Evolutionary conservation across 805 yeast genomes (phyloP).

Genomic region (Lachancea lanzarotensis): DNA sequence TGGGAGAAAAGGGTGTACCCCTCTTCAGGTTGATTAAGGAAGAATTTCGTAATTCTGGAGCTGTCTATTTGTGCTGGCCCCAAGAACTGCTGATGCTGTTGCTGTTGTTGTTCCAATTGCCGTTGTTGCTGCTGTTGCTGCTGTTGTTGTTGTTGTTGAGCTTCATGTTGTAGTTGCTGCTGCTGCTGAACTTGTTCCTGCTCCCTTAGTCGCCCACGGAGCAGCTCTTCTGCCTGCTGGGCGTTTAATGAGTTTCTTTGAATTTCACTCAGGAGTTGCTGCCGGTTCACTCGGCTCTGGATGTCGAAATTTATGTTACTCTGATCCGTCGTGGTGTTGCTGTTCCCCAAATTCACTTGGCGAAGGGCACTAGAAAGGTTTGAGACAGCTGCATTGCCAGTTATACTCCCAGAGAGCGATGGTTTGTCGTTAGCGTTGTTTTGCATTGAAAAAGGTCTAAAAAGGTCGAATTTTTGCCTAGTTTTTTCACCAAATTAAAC

Average conservation of each 20-base stretch:
- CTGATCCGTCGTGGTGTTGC: slow-evolving; percentile 25
- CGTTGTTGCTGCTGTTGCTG: slow-evolving; percentile 13
- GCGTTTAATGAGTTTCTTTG: slow-evolving; percentile 9
- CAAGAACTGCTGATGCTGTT: slow-evolving; percentile 11
- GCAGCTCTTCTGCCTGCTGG: slow-evolving; percentile 9
- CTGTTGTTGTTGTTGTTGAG: slow-evolving; percentile 16
- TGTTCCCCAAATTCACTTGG: slow-evolving; percentile 30
- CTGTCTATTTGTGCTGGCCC: slow-evolving; percentile 33
- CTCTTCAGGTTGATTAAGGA: slow-evolving; percentile 66
- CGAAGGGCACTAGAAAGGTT: slow-evolving; percentile 32
- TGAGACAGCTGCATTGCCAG: slow-evolving; percentile 21
- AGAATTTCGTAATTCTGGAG: slow-evolving; percentile 62
- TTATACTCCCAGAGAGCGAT: not conserved
- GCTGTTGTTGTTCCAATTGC: slow-evolving; percentile 19
- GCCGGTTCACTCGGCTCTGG: slow-evolving; percentile 12
- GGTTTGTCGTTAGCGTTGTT: not conserved
- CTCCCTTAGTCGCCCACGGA: slow-evolving; percentile 18
- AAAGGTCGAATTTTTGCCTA: not conserved
- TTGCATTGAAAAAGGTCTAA: slow-evolving; percentile 1
- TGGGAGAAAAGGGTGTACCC: slow-evolving; percentile 79
- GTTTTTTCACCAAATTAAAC: not conserved
- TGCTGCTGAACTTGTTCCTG: slow-evolving; percentile 5
- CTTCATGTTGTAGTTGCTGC: slow-evolving; percentile 15
- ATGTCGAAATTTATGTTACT: slow-evolving; percentile 24
- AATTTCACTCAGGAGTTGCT: slow-evolving; percentile 12